Percentiles rank a stretch among this genome's conserved stretches.
Conservation (phyloP, 2,329 filamentous ascomycete species). For the Seiridium cupressi region DNA sequence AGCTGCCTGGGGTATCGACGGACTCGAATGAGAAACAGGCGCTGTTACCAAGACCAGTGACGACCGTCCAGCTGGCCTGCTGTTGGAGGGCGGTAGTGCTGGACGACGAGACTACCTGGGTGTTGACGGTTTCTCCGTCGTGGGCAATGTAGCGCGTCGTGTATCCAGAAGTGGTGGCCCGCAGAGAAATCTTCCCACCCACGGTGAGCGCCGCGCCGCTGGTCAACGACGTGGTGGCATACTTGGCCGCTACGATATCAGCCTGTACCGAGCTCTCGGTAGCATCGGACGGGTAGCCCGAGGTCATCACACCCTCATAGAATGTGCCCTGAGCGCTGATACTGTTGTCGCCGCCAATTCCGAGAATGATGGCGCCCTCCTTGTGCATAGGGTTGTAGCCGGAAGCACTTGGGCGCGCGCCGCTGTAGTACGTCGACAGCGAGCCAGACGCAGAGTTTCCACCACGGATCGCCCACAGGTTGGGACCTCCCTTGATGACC, state of each 20-base stretch:
- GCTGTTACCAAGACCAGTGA: conserved; percentile 27
- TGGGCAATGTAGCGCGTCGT: conserved; percentile 55
- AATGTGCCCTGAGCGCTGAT: conserved; percentile 59
- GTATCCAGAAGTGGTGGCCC: conserved; percentile 53
- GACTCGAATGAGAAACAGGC: conserved; percentile 63
- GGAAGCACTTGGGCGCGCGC: conserved; percentile 45
- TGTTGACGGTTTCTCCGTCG: conserved; percentile 47
- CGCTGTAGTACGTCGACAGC: conserved; percentile 58
- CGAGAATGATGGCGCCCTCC: conserved; percentile 65
- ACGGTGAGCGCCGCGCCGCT: conserved; percentile 45
- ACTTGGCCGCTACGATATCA: conserved; percentile 58
- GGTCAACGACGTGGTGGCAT: conserved; percentile 44
- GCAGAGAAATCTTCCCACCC: conserved; percentile 52
- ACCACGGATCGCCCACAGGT: conserved; percentile 59
- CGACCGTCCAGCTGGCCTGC: conserved; percentile 18
- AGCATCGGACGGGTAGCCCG: conserved; percentile 58
- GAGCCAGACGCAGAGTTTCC: conserved; percentile 52
- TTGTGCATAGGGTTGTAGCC: conserved; percentile 65
- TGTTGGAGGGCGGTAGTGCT: conserved; percentile 48
- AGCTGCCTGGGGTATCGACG: conserved; percentile 55
- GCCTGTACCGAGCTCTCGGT: conserved; percentile 59
- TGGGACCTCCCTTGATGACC: conserved; percentile 52
- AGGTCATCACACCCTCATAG: conserved; percentile 65
- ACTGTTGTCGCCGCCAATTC: conserved; percentile 69
- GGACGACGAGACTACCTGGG: conserved; percentile 51